Evolutionary conservation across 805 yeast genomes (phyloP), one percentile per base, ranked within the genome.

Genomic region (Lachancea lanzarotensis): DNA sequence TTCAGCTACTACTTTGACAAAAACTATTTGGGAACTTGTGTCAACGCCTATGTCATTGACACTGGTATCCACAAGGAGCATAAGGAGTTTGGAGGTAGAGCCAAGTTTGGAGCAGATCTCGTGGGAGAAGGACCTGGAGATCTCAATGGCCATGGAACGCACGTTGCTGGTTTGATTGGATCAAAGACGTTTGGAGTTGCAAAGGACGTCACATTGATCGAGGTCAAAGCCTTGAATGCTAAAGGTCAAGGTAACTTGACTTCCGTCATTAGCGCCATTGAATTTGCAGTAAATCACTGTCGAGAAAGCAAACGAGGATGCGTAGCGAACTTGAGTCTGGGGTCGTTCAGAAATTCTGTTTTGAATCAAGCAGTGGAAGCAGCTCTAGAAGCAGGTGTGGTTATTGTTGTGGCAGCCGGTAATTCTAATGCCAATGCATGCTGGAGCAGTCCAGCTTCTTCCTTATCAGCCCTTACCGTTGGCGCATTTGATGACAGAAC

Each of bases 111-210:
- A 0, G 72, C 69, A 7, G 85, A 82, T 55, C 76, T 81, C 46
- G 81, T 87, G 0, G 69, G 67, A 1, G 82, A 78, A 51, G 78
- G 79, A 1, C 57, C 70, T 1, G 87, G 85, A 6, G 96, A 90
- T 59, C 66, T 66, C 9, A 81, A 57, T 45, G 96, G 96, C 0
- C 97, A 89, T 62, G 97, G 96, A 0, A 87, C 96, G 1, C 96
- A 89, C 63, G 95, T 90, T 39, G 95, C 96, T 0, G 96, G 96
- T 2, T 68, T 87, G 11, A 75, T 87, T 45, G 96, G 91, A 0
- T 85, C 96, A 1, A 71, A 67, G 43, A 77, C 81, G 2, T 89
- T 70, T 66, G 97, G 97, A 6, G 93, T 87, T 2, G 87, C 95
- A 15, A 89, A 90, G 60, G 64, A 75, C 34, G 78, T 76, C 13